Conservation (phyloP, 2,329 filamentous ascomycete species). For the Fonsecaea pugnacius region DNA sequence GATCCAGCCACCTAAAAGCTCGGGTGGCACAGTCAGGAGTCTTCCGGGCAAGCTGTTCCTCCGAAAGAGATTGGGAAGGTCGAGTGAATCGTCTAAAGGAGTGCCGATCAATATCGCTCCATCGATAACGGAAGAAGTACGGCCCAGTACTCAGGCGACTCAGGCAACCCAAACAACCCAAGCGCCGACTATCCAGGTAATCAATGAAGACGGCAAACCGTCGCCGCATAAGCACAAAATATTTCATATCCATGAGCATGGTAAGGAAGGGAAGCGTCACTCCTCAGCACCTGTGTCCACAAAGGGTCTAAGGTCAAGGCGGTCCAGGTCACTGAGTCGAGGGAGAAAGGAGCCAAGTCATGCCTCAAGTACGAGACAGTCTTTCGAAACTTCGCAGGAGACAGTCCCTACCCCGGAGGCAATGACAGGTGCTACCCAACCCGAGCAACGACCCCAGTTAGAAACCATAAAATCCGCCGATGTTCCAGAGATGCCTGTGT, state of each 20-base stretch:
- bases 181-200: constrained; percentile 77
- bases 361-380: constrained; percentile 19
- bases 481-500: constrained; percentile 24
- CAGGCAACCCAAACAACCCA: constrained; percentile 39
- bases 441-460: constrained; percentile 7
- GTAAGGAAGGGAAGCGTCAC: constrained; percentile 19
- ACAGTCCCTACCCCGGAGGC: constrained; percentile 6
- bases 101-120: constrained; percentile 22
- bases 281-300: constrained; percentile 9
- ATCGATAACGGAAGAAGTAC: constrained; percentile 35
- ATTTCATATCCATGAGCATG: constrained; percentile 41
- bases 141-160: constrained; percentile 27
- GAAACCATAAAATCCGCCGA: constrained; percentile 35
- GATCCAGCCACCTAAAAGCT: constrained; percentile 67
- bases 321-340: constrained; percentile 29
- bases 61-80: constrained; percentile 55
- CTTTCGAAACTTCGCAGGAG: constrained; percentile 28
- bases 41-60: constrained; percentile 79
- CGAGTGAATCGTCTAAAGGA: constrained; percentile 47
- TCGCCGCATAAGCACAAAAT: constrained; percentile 40
- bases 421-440: neutral
- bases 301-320: neutral
- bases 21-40: constrained; percentile 72
- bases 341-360: constrained; percentile 22
- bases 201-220: constrained; percentile 58